These are phyloP conservation scores for Dactylellina leptospora DNA, from an alignment of 2,329 filamentous ascomycete genomes.

Conservation along the genomic window DNA sequence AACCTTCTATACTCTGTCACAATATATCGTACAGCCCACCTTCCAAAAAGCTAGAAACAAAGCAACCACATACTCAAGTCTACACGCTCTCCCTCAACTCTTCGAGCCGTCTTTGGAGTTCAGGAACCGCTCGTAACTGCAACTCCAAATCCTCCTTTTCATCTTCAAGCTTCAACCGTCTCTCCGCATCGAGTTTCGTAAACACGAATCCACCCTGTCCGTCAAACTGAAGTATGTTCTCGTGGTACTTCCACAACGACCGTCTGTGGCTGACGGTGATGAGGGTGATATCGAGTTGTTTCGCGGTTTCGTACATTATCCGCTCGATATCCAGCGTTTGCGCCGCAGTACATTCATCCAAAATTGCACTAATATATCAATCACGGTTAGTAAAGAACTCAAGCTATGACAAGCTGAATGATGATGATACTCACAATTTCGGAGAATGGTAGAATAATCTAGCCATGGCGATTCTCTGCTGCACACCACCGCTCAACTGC, in stretches of 20 bases:
- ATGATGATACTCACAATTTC: slow-evolving; percentile 53
- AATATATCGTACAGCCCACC: slow-evolving; percentile 4
- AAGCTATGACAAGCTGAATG: not conserved
- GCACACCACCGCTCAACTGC: slow-evolving; percentile 86
- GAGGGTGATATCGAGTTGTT: slow-evolving; percentile 86
- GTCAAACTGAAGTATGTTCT: slow-evolving; percentile 93
- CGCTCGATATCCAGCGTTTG: slow-evolving; percentile 96
- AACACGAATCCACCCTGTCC: slow-evolving; percentile 93
- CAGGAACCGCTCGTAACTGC: slow-evolving; percentile 82
- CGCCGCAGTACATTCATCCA: slow-evolving; percentile 94
- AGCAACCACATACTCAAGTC: not conserved
- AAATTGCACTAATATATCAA: slow-evolving; percentile 70
- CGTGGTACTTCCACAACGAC: slow-evolving; percentile 96
- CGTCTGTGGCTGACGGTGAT: slow-evolving; percentile 95
- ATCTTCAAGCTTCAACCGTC: slow-evolving; percentile 84
- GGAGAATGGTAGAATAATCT: slow-evolving; percentile 62
- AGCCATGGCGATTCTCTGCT: slow-evolving; percentile 97
- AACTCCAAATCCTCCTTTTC: slow-evolving; percentile 95
- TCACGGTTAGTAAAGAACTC: slow-evolving; percentile 7
- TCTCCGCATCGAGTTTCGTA: slow-evolving; percentile 86
- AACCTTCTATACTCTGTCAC: not conserved
- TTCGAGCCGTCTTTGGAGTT: slow-evolving; percentile 82
- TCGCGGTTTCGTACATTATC: slow-evolving; percentile 96
- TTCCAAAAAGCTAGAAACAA: not conserved
- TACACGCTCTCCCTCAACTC: slow-evolving; percentile 70